A percentile compares a stretch with the other conserved stretches of the same genome.
phyloP scores from a whole-genome alignment of 352 stramenopile genomes.

The Globisporangium uncinulatum region DNA sequence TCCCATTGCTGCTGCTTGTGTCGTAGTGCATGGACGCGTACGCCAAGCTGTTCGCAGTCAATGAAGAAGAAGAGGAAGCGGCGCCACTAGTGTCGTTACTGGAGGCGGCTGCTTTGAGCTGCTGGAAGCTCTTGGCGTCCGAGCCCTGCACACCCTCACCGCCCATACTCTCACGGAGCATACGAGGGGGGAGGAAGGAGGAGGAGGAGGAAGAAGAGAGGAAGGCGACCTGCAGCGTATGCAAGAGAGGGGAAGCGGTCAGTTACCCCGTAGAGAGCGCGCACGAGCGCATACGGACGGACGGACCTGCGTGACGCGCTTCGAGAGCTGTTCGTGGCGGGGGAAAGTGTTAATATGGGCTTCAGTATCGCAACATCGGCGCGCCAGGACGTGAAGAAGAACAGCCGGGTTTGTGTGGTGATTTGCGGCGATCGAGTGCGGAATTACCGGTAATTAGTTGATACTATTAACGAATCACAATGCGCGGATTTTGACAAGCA shows the following conservation, averaged over 20 bases:
- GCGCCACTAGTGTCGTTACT: no score
- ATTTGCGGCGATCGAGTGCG: background rate
- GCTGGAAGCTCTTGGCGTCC: slow-evolving; percentile 1
- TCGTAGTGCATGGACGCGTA: background rate
- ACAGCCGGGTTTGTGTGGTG: background rate
- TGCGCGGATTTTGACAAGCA: background rate
- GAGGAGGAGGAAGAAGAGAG: background rate
- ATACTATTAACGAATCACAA: background rate
- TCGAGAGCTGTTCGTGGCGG: background rate
- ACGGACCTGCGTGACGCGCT: background rate
- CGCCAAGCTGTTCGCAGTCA: background rate
- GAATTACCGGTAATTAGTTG: background rate
- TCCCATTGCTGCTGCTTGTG: background rate
- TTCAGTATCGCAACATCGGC: slow-evolving; percentile 1
- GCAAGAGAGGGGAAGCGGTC: background rate
- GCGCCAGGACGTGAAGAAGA: background rate
- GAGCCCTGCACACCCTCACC: slow-evolving; percentile 1
- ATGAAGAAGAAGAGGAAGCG: no score
- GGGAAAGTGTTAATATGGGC: slow-evolving; percentile 3
- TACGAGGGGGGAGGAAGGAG: background rate
- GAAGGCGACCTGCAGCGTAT: background rate
- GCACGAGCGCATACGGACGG: background rate
- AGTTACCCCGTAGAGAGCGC: background rate
- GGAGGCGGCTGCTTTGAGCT: no score
- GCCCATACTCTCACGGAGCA: slow-evolving; percentile 2